Conservation (phyloP, 495 filamentous ascomycete genomes). For the Chaetomidium leptoderma region DNA sequence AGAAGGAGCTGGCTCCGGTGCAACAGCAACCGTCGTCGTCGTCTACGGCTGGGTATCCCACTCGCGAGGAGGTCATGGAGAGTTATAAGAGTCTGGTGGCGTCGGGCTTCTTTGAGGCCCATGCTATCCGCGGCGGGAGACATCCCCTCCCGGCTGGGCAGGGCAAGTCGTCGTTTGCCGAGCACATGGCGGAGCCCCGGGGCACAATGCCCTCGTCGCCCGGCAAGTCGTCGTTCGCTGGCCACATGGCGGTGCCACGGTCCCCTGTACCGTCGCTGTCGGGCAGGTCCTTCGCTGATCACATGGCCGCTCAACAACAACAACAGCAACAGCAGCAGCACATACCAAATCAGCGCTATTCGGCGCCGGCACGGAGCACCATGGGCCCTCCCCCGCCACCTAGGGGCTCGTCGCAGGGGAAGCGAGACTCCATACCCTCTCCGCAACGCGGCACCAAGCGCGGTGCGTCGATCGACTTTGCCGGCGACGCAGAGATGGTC, state of each 20-base stretch:
- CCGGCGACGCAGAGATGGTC: conserved; percentile 20
- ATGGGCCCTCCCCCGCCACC: conserved; percentile 13
- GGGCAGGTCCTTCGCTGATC: conserved; percentile 1
- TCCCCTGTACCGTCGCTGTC: background rate
- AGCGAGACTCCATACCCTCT: background rate
- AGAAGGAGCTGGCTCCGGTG: background rate
- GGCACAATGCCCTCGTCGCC: background rate
- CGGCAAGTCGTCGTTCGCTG: conserved; percentile 11
- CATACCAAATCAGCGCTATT: background rate
- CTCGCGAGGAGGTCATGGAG: conserved; percentile 43
- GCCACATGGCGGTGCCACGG: conserved; percentile 3
- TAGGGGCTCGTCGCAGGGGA: background rate
- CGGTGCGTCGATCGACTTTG: conserved; percentile 14
- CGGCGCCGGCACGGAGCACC: background rate
- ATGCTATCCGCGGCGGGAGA: conserved; percentile 46
- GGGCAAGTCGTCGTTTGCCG: conserved; percentile 12
- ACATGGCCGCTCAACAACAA: conserved; percentile 14
- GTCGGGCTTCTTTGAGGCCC: conserved; percentile 46
- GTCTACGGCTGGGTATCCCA: conserved; percentile 32
- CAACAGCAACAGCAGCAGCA: too few species aligned
- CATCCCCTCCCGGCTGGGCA: conserved; percentile 30
- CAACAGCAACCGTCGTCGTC: background rate
- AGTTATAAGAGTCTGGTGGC: conserved; percentile 44
- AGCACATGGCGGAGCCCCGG: background rate
- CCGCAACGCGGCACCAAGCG: conserved; percentile 31